Conservation (phyloP, 257 asterid species). For the Paulownia fortunei region DNA sequence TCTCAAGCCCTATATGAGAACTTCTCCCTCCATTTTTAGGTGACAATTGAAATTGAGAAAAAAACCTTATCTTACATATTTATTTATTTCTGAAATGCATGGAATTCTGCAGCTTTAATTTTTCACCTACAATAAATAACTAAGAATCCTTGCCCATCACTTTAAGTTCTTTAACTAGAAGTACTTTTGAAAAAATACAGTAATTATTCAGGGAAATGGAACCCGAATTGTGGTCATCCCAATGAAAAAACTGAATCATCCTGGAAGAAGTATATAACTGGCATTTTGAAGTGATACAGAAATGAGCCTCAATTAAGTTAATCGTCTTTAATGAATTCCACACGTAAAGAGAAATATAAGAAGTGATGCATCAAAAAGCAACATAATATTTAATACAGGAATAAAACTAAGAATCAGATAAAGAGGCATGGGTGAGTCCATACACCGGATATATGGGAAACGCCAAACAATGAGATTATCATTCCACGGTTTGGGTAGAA, state of each 20-base stretch:
- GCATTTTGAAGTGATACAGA: background rate
- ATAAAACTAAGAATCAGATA: slow-evolving; percentile 19
- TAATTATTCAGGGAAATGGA: background rate
- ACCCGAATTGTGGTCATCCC: background rate
- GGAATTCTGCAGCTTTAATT: too few relatives aligned
- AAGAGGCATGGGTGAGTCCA: slow-evolving; percentile 24
- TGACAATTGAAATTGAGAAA: too few relatives aligned
- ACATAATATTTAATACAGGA: background rate
- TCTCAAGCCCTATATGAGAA: too few relatives aligned
- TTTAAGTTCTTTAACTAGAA: background rate
- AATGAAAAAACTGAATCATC: background rate
- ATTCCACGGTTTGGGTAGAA: slow-evolving; percentile 76
- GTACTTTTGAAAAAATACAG: background rate
- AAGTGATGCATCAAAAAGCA: slow-evolving; percentile 2
- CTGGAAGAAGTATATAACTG: background rate
- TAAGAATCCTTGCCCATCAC: too few relatives aligned
- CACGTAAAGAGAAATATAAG: background rate
- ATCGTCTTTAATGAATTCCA: background rate
- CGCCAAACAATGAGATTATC: slow-evolving; percentile 66
- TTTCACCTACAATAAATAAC: too few relatives aligned
- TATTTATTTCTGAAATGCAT: too few relatives aligned
- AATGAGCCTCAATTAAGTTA: background rate
- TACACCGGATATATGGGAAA: slow-evolving; percentile 70
- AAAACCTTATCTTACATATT: too few relatives aligned
- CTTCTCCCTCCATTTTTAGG: too few relatives aligned